phyloP scores from a whole-genome alignment of 2,329 filamentous ascomycete genomes.

The Pyrenophora seminiperda region DNA sequence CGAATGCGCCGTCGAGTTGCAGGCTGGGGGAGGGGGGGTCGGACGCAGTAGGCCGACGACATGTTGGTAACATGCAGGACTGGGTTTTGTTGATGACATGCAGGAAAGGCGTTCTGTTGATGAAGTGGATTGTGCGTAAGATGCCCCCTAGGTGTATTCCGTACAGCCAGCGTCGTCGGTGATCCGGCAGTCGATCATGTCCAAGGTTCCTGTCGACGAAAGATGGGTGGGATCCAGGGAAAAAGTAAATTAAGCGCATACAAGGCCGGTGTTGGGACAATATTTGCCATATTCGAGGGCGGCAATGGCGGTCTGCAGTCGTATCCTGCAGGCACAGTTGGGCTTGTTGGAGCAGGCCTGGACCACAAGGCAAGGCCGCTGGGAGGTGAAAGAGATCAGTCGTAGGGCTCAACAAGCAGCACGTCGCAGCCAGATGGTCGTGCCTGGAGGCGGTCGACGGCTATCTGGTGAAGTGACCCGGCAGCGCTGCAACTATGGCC shows the following conservation, averaged over 20 bases:
- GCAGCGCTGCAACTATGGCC: constrained; percentile 24
- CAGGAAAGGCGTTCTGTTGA: too few species aligned
- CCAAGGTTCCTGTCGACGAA: constrained; percentile 12
- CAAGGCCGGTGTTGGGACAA: constrained; percentile 30
- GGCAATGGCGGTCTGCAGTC: constrained; percentile 29
- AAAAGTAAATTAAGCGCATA: constrained; percentile 38
- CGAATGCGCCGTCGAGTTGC: constrained; percentile 3
- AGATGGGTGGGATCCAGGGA: constrained; percentile 13
- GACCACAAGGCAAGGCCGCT: constrained; percentile 17
- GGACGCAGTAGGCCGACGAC: not conserved
- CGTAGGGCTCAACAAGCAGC: constrained; percentile 16
- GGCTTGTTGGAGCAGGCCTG: constrained; percentile 14
- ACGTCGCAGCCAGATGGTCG: constrained; percentile 34
- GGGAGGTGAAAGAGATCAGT: constrained; percentile 13
- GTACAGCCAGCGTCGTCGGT: not conserved
- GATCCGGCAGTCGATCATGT: constrained; percentile 25
- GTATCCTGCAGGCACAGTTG: constrained; percentile 35
- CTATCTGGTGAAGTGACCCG: constrained; percentile 30
- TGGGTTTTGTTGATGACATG: not conserved
- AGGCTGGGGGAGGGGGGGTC: constrained; percentile 3
- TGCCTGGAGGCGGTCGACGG: constrained; percentile 15
- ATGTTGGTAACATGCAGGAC: not conserved
- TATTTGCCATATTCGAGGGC: constrained; percentile 26
- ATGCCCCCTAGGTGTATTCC: too few species aligned
- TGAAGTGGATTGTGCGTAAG: too few species aligned